Percentiles rank a stretch among this genome's conserved stretches.
Evolutionary conservation across 2,329 filamentous ascomycete species (phyloP).

Genomic region (Pestalotiopsis sp.): DNA sequence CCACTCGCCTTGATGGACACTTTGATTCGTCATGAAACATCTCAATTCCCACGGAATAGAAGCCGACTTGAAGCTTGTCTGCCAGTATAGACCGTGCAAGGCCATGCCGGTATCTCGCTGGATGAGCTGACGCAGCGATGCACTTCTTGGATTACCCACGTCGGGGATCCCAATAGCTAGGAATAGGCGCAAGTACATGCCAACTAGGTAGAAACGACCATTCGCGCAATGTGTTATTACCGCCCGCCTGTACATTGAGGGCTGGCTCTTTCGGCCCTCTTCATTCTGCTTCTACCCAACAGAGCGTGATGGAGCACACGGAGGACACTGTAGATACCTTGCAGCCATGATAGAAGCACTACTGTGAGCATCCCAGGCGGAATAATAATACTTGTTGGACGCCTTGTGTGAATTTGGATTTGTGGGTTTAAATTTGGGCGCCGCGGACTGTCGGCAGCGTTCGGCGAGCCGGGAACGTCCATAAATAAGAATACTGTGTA

Average conservation of each 20-base stretch:
- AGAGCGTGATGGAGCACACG: neutral
- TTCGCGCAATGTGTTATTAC: neutral
- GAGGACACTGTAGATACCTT: neutral
- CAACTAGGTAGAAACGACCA: neutral
- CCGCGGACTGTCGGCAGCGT: neutral
- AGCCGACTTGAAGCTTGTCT: neutral
- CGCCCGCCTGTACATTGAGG: neutral
- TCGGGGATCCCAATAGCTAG: neutral
- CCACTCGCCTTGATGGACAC: neutral
- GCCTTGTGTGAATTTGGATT: neutral
- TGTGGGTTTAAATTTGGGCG: neutral
- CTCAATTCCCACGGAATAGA: neutral
- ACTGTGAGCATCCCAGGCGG: neutral
- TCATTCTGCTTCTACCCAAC: neutral
- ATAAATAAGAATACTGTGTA: neutral
- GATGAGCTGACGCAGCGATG: slow-evolving; percentile 4
- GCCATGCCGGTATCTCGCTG: neutral
- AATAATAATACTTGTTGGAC: neutral
- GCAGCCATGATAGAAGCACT: neutral
- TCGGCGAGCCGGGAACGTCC: neutral
- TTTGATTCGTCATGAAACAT: neutral
- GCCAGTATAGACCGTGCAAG: slow-evolving; percentile 3
- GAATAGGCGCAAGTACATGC: neutral
- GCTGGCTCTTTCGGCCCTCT: neutral
- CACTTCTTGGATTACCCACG: neutral